phyloP scores from a whole-genome alignment of 2,329 filamentous ascomycete species.

The Tolypocladium nubicola region DNA sequence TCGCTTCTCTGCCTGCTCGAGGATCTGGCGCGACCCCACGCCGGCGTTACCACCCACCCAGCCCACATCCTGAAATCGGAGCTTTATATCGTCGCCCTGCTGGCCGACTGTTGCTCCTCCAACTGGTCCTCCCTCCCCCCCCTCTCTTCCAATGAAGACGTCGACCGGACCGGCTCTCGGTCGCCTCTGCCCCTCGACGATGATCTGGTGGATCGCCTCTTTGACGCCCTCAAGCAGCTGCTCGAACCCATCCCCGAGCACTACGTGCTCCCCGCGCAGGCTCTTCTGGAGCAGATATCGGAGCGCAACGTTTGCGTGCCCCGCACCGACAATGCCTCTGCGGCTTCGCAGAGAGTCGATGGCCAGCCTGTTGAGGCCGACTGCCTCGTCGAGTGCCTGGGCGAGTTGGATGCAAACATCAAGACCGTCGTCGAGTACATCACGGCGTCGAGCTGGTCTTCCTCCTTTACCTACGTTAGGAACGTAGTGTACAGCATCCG shows the following conservation, averaged over 20 bases:
- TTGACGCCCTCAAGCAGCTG: slow-evolving; percentile 46
- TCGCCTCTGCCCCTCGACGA: slow-evolving; percentile 34
- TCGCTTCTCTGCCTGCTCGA: slow-evolving; percentile 47
- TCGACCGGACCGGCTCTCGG: slow-evolving; percentile 7
- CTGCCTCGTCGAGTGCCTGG: slow-evolving; percentile 22
- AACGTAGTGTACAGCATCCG: slow-evolving; percentile 40
- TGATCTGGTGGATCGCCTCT: slow-evolving; percentile 40
- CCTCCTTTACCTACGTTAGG: slow-evolving; percentile 48
- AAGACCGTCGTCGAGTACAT: slow-evolving; percentile 51
- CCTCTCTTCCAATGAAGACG: slow-evolving; percentile 18
- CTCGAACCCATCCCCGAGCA: slow-evolving; percentile 48
- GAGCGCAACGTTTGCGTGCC: slow-evolving; percentile 25
- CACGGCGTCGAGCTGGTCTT: slow-evolving; percentile 53
- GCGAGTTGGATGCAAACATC: slow-evolving; percentile 43
- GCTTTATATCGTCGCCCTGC: slow-evolving; percentile 50
- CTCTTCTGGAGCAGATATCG: slow-evolving; percentile 43
- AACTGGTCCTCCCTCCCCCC: slow-evolving; percentile 37
- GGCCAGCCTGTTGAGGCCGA: slow-evolving; percentile 10
- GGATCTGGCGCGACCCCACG: slow-evolving; percentile 45
- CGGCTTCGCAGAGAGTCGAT: slow-evolving; percentile 7
- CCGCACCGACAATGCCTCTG: slow-evolving; percentile 9
- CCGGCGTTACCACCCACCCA: slow-evolving; percentile 39
- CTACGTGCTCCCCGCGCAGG: slow-evolving; percentile 43
- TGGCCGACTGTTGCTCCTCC: slow-evolving; percentile 54
- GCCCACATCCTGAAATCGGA: slow-evolving; percentile 53